Evolutionary conservation across 805 yeast genomes (phyloP), one percentile per base, ranked within the genome.

Genomic region (Kregervanrija fluxuum): DNA sequence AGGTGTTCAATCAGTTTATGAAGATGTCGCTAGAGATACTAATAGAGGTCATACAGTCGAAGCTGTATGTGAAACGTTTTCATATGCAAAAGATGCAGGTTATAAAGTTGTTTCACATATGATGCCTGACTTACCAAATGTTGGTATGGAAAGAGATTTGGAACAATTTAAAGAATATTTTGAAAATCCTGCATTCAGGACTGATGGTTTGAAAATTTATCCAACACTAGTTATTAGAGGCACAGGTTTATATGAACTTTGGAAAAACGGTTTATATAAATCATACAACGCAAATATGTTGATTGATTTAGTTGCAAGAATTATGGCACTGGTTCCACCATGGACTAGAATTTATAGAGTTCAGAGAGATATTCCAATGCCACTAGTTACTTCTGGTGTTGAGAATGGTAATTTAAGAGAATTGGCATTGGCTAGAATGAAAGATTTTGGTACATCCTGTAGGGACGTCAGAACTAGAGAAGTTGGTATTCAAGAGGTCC

Each of bases 41-140:
- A 93, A 93, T 62, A 79, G 99, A 66, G 99, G 99, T 3, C 99
- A 93, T 60, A 93, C 99, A 0, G 99, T 93, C 16, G 84, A 82
- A 62, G 80, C 98, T 2, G 99, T 93, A 9, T 86, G 96, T 65
- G 95, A 91, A 60, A 93, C 98, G 0, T 93, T 93, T 69, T 86
- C 87, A 1, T 79, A 85, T 38, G 95, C 98, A n/a, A 93, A 93
- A 62, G 99, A 93, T 65, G 91, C 99, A 1, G 99, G 99, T 11
- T 93, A 90, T 66, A 93, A 93, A 62, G 95, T 93, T 43, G 99
- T 93, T 17, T 82, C 95, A 52, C 99, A 93, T 68, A 93, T 93
- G 99, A 93, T 93, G 99, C 99, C 99, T 12, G 99, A 93, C 70
- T 73, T 93, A 56, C 99, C 99, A 13, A 93, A 93, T 59, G 97